Conservation (phyloP, 2,329 filamentous ascomycete genomes). For the Colletotrichum lupini region DNA sequence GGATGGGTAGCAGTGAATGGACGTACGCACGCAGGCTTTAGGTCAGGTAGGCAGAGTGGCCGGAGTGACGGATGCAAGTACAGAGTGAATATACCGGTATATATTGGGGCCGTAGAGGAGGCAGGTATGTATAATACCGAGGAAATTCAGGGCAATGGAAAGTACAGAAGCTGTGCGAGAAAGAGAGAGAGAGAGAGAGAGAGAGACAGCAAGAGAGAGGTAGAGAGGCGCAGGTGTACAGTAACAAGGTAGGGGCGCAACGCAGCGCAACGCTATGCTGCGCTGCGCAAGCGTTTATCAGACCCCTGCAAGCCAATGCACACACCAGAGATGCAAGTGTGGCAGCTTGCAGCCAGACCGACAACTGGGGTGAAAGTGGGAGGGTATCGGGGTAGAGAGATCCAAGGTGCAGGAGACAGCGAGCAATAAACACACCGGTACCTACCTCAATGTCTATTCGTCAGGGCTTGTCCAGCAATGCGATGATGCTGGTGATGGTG, state of each 20-base stretch:
- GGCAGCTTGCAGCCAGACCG: constrained; percentile 33
- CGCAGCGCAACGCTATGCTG: constrained; percentile 21
- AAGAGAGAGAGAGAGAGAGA: background rate
- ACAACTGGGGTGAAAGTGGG: constrained; percentile 30
- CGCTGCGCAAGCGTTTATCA: constrained; percentile 32
- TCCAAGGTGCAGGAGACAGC: background rate
- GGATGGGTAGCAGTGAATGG: background rate
- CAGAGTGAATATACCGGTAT: constrained; percentile 10
- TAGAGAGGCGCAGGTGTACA: constrained; percentile 7
- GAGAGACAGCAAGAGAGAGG: background rate
- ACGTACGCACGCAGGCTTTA: background rate
- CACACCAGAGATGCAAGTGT: constrained; percentile 31
- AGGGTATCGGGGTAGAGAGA: background rate
- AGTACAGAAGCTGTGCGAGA: background rate
- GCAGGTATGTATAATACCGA: background rate
- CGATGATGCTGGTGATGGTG: background rate
- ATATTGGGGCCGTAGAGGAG: background rate
- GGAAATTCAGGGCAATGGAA: background rate
- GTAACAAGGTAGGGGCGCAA: background rate
- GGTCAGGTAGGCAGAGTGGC: background rate
- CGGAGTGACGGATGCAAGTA: constrained; percentile 10
- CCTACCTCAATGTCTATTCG: constrained; percentile 30
- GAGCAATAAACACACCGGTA: constrained; percentile 11
- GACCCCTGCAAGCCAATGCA: constrained; percentile 33
- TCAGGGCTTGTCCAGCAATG: constrained; percentile 1